phyloP scores from a whole-genome alignment of 768 basidiomycete species.

The Baorangia bicolor region DNA sequence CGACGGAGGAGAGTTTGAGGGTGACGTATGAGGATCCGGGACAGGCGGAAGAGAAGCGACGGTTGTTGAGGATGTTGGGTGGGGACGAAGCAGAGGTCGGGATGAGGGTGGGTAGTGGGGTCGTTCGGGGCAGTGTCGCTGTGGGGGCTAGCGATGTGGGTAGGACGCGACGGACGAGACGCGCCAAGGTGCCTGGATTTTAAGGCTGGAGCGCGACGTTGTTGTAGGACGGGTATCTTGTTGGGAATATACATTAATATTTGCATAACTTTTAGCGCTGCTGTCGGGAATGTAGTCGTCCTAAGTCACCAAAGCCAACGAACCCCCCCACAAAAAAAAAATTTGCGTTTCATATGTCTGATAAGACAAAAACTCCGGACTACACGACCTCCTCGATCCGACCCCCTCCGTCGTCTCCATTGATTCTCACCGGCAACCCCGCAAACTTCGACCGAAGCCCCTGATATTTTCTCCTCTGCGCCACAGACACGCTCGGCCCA shows the following conservation, averaged over 20 bases:
- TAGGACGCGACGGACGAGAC: slow-evolving; percentile 11
- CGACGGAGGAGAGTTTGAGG: slow-evolving; percentile 48
- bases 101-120: too few relatives aligned
- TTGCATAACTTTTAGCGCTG: background rate
- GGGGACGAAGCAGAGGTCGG: too few relatives aligned
- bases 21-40: slow-evolving; percentile 69
- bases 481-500: slow-evolving; percentile 80
- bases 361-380: background rate
- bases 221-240: background rate
- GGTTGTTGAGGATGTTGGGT: slow-evolving; percentile 56
- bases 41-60: slow-evolving; percentile 55
- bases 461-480: slow-evolving; percentile 83
- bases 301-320: too few relatives aligned
- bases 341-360: too few relatives aligned
- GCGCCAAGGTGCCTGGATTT: slow-evolving; percentile 6
- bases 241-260: background rate
- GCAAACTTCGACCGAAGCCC: slow-evolving; percentile 69
- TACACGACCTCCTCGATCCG: slow-evolving; percentile 67
- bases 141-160: too few relatives aligned
- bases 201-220: background rate
- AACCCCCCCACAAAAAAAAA: too few relatives aligned
- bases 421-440: too few relatives aligned
- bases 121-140: too few relatives aligned
- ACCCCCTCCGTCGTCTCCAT: too few relatives aligned
- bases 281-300: too few relatives aligned